These are phyloP conservation scores for slime mould (Dictyostelium discoideum) DNA, from an alignment of 78 protist species.

Conservation along the genomic window DNA sequence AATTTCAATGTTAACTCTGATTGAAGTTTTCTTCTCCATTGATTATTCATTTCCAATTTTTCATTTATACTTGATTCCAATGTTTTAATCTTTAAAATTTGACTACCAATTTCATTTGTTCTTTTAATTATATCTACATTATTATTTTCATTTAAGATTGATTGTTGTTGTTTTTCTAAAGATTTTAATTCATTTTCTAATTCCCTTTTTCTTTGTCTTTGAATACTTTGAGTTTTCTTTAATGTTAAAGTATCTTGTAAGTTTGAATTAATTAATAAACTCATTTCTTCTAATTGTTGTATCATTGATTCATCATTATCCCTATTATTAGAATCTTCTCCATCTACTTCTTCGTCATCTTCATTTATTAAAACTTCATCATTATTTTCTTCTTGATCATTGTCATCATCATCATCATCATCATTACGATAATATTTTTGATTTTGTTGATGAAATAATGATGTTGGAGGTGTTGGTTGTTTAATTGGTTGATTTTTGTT, in stretches of 20 bases:
- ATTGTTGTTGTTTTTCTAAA: neutral
- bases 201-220: slow-evolving; percentile 18
- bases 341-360: neutral
- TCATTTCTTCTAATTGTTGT: slow-evolving; percentile 6
- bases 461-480: neutral
- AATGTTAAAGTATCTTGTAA: slow-evolving; percentile 35
- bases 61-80: neutral
- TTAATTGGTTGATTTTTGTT: neutral
- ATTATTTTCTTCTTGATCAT: neutral
- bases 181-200: neutral
- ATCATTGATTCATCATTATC: neutral
- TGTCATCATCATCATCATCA: too few relatives aligned
- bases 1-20: neutral
- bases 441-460: neutral
- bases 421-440: neutral
- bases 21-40: slow-evolving; percentile 72
- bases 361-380: neutral
- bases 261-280: slow-evolving; percentile 11
- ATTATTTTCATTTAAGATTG: neutral
- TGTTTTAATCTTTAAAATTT: neutral
- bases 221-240: slow-evolving; percentile 11
- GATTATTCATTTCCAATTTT: slow-evolving; percentile 18
- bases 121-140: neutral
- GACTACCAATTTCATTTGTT: neutral
- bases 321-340: neutral